Percentiles rank a stretch among this genome's conserved stretches.
Conservation (phyloP, 495 filamentous ascomycete genomes). For the Rusavskia elegans region DNA sequence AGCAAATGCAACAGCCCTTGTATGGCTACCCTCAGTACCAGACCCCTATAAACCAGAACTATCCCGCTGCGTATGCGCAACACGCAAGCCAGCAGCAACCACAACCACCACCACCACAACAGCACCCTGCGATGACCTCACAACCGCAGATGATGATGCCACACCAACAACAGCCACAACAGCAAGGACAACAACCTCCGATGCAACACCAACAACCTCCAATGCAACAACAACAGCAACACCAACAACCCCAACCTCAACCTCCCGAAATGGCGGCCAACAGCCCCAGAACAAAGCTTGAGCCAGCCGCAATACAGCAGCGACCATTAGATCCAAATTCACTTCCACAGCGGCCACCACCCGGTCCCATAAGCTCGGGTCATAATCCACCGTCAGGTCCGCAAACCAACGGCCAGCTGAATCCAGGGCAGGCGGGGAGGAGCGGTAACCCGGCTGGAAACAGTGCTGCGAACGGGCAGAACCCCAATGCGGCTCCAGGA, state of each 20-base stretch:
- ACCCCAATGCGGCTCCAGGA: slow-evolving; percentile 85
- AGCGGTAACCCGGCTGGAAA: slow-evolving; percentile 24
- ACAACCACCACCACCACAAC: slow-evolving; percentile 13
- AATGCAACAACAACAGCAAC: slow-evolving; percentile 5
- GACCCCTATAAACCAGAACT: slow-evolving; percentile 51
- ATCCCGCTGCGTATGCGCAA: slow-evolving; percentile 59
- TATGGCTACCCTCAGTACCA: slow-evolving; percentile 61
- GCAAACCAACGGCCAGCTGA: slow-evolving; percentile 36
- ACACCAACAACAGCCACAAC: slow-evolving; percentile 14
- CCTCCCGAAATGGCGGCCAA: slow-evolving; percentile 26
- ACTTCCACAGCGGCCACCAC: slow-evolving; percentile 35
- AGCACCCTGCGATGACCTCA: slow-evolving; percentile 46
- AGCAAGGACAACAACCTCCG: slow-evolving; percentile 19
- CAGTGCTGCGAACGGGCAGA: slow-evolving; percentile 41
- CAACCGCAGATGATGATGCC: slow-evolving; percentile 47
- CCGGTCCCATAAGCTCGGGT: slow-evolving; percentile 33
- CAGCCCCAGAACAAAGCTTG: slow-evolving; percentile 47
- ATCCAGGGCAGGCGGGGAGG: slow-evolving; percentile 28
- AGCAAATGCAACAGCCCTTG: slow-evolving; percentile 52
- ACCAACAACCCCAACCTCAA: slow-evolving; percentile 24
- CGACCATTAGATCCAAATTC: slow-evolving; percentile 20
- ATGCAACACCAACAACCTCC: slow-evolving; percentile 12
- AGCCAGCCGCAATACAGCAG: slow-evolving; percentile 15
- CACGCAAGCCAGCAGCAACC: slow-evolving; percentile 41
- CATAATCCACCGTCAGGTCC: slow-evolving; percentile 29